Percentiles rank a stretch among this genome's conserved stretches.
These are phyloP conservation scores for Penicillium odoratum DNA, from an alignment of 495 filamentous ascomycete genomes.

Conservation along the genomic window DNA sequence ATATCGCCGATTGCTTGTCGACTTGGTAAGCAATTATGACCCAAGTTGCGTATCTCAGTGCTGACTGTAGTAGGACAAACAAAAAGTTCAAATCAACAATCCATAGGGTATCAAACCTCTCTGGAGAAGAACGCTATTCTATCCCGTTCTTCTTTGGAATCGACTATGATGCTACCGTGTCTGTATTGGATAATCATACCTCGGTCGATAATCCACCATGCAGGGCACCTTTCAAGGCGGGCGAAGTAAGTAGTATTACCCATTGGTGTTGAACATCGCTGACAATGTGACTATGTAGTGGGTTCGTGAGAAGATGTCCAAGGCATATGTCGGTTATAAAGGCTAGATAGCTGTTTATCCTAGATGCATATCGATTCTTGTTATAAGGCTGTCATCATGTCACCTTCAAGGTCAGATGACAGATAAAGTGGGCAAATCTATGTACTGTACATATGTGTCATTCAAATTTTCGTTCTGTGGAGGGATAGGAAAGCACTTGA, in stretches of 20 bases:
- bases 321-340: constrained; percentile 19
- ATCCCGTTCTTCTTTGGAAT: constrained; percentile 50
- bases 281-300: constrained; percentile 8
- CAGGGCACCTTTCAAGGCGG: constrained; percentile 27
- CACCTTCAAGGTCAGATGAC: neutral
- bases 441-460: neutral
- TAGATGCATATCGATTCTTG: no score
- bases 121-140: constrained; percentile 45
- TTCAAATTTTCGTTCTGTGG: no score
- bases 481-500: no score
- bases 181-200: constrained; percentile 22
- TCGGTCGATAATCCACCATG: constrained; percentile 16
- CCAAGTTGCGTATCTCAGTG: neutral
- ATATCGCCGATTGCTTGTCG: constrained; percentile 49
- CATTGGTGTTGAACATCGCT: neutral
- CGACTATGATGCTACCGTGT: constrained; percentile 31
- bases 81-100: constrained; percentile 47
- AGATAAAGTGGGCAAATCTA: neutral
- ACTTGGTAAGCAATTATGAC: constrained; percentile 33
- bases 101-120: constrained; percentile 52
- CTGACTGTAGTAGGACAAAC: constrained; percentile 31
- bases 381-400: neutral
- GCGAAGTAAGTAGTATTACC: constrained; percentile 17
- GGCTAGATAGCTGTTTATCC: neutral
- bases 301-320: constrained; percentile 20